Conservation (phyloP, 2,329 filamentous ascomycete genomes). For the Penicillium sp. region DNA sequence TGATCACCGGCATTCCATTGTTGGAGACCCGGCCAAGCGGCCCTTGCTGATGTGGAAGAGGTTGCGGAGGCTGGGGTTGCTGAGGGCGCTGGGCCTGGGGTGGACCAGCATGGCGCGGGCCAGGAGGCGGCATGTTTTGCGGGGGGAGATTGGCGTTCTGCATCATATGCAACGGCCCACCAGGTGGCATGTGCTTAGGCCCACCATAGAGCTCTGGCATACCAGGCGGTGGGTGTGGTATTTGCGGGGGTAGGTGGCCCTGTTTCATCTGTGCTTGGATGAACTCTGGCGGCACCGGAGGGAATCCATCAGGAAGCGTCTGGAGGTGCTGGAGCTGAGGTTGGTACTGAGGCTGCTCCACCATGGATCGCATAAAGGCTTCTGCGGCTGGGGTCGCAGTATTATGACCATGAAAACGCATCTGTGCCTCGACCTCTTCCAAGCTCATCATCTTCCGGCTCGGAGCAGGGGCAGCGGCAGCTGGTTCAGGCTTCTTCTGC, state of each 20-base stretch:
- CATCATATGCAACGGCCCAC: conserved; percentile 61
- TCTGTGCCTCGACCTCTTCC: conserved; percentile 91
- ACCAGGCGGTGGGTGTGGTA: conserved; percentile 33
- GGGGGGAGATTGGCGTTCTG: conserved; percentile 65
- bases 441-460: conserved; percentile 78
- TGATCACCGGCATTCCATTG: conserved; percentile 46
- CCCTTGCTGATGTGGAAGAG: conserved; percentile 31
- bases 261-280: conserved; percentile 39
- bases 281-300: conserved; percentile 38
- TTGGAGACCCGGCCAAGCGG: conserved; percentile 28
- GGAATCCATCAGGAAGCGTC: conserved; percentile 25
- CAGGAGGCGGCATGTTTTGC: conserved; percentile 34
- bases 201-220: conserved; percentile 37
- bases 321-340: conserved; percentile 30
- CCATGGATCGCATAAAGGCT: conserved; percentile 23
- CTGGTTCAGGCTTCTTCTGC: conserved; percentile 31
- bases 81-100: conserved; percentile 31
- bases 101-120: conserved; percentile 30
- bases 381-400: conserved; percentile 20
- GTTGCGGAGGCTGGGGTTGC: conserved; percentile 24
- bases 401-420: conserved; percentile 57
- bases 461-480: conserved; percentile 21
- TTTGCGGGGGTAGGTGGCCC: conserved; percentile 30
- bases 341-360: conserved; percentile 24
- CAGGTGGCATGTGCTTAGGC: conserved; percentile 41